phyloP scores from a whole-genome alignment of 2,329 filamentous ascomycete genomes.

The Sclerotinia nivalis region DNA sequence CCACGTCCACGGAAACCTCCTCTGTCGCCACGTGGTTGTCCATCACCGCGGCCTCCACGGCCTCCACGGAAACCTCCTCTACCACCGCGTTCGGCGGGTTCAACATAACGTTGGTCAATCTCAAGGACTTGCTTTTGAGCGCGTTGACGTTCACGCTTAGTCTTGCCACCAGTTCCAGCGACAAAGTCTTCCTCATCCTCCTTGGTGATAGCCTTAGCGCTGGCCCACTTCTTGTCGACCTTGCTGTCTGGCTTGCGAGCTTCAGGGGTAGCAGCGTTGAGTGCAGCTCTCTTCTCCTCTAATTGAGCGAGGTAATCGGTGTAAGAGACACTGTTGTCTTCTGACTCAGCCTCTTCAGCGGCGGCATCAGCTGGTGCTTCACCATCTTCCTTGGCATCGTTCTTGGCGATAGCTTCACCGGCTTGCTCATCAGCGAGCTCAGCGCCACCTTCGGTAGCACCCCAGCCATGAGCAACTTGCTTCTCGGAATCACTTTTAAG shows the following conservation, averaged over 20 bases:
- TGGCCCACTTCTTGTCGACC: slow-evolving; percentile 88
- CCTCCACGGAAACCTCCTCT: slow-evolving; percentile 55
- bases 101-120: slow-evolving; percentile 81
- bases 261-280: slow-evolving; percentile 64
- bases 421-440: slow-evolving; percentile 91
- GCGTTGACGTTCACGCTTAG: slow-evolving; percentile 81
- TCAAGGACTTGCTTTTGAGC: slow-evolving; percentile 90
- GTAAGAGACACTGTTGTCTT: slow-evolving; percentile 87
- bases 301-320: slow-evolving; percentile 80
- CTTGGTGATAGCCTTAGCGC: slow-evolving; percentile 71
- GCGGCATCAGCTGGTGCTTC: slow-evolving; percentile 41
- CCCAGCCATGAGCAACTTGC: slow-evolving; percentile 88
- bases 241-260: slow-evolving; percentile 87
- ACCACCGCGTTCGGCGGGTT: slow-evolving; percentile 63
- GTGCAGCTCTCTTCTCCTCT: slow-evolving; percentile 73
- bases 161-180: slow-evolving; percentile 71
- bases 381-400: slow-evolving; percentile 74
- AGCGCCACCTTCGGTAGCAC: slow-evolving; percentile 74
- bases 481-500: slow-evolving; percentile 71
- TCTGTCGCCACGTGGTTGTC: slow-evolving; percentile 49
- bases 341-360: slow-evolving; percentile 51
- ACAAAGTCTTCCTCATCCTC: slow-evolving; percentile 74
- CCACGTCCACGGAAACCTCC: slow-evolving; percentile 47
- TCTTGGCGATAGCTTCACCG: slow-evolving; percentile 83
- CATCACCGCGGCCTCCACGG: slow-evolving; percentile 52